Base-by-base conservation (phyloP, 1,284 basidiomycete species). In the Cyathus olla region DNA sequence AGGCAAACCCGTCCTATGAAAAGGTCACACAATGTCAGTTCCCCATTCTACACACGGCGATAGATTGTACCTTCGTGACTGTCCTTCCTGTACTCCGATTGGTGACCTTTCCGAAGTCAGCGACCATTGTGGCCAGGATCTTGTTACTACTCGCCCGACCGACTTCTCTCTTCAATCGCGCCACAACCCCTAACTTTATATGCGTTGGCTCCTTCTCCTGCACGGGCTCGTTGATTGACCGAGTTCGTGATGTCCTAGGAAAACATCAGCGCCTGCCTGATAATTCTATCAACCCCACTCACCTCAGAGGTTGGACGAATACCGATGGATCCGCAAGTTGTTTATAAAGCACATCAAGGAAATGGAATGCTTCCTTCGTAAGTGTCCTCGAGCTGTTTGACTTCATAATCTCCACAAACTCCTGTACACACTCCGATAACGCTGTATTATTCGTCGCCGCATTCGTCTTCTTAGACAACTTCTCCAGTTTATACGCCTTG, bases 341-440 rank as follows among this genome's bases (percentile, higher is more conserved):
- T 72, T 90, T 90, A 72, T 86, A 82, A 61, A 93, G 72, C 31
- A 86, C 83, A 61, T 92, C 90, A 57, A 93, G 76, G 74, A 93
- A 90, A 27, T 79, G 75, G 68, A 89, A 91, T 10, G 86, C 92
- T 65, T 93, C 91, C 72, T 87, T 88, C 29, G 91, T 93, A 57
- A 93, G 70, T 47, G 85, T 87, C 63, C 84, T 84, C 50, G 89
- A 91, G 55, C 84, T 87, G 66, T 87, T 90, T 64, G 83, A 84
- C 69, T 87, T 83, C 71, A 93, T 78, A 31, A 87, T 82, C 29
- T 79, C 79, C 11, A 84, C 76, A 67, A 93, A 93, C 55, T 90
- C 87, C 42, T 70, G 68, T 31, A 92, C 86, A 26, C 86, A 72
- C 48, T 75, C 72, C 13, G 88, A 82, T 39, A 93, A 79, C 27